Evolutionary conservation across 2,329 filamentous ascomycete genomes (phyloP).

Genomic region (Cephalotrichum gorgonifer): DNA sequence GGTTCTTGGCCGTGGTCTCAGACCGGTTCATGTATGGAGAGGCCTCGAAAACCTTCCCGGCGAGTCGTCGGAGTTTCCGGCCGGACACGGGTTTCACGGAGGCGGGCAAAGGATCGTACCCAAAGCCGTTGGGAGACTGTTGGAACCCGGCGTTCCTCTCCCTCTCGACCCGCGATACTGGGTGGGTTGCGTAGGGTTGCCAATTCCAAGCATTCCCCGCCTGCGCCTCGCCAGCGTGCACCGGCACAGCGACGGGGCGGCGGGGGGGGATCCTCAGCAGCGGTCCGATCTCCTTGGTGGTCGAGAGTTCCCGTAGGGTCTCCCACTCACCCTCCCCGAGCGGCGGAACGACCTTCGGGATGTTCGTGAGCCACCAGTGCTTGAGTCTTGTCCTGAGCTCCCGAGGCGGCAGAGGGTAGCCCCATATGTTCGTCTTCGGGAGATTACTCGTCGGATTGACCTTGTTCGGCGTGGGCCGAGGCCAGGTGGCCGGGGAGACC

Average conservation of each 20-base stretch:
- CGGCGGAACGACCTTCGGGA: conserved; percentile 19
- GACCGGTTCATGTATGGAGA: neutral
- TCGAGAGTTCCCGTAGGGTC: conserved; percentile 33
- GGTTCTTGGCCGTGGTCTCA: neutral
- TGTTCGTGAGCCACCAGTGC: neutral
- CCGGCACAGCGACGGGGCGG: conserved; percentile 18
- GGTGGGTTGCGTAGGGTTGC: neutral
- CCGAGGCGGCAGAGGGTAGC: conserved; percentile 20
- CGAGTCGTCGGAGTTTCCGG: neutral
- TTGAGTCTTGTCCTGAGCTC: neutral
- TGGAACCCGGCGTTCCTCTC: neutral
- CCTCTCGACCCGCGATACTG: neutral
- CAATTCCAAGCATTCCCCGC: neutral
- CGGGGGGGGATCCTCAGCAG: conserved; percentile 27
- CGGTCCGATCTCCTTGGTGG: conserved; percentile 16
- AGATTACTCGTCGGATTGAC: conserved; percentile 24
- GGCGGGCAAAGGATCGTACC: neutral
- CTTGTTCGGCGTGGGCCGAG: conserved; percentile 10
- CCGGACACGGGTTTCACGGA: neutral
- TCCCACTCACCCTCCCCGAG: conserved; percentile 45
- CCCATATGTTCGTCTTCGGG: conserved; percentile 38
- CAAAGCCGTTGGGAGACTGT: neutral
- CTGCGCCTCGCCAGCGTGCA: neutral
- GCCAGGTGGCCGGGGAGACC: conserved; percentile 15
- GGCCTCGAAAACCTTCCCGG: neutral